Percentiles rank a stretch among this genome's conserved stretches.
Evolutionary conservation across 2,329 filamentous ascomycete species (phyloP).

Genomic region (Verruconis gallopava): DNA sequence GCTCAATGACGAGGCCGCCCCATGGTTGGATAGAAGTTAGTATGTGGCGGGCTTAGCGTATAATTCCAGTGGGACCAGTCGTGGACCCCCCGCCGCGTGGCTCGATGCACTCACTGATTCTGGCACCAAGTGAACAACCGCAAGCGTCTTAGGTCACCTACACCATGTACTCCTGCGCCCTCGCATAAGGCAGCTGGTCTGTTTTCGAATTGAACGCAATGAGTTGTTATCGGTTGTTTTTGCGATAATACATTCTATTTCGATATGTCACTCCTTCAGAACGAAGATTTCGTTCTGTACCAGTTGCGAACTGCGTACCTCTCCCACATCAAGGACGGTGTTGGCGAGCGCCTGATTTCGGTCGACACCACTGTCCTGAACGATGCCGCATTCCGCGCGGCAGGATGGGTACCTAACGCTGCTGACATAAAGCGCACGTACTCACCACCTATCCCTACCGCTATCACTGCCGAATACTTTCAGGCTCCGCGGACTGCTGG

Average conservation of each 20-base stretch:
- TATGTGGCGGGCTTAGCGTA: too few species aligned
- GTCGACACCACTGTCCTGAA: slow-evolving; percentile 70
- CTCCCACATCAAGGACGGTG: slow-evolving; percentile 66
- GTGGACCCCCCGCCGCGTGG: too few species aligned
- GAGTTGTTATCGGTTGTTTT: slow-evolving; percentile 1
- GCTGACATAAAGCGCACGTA: slow-evolving; percentile 71
- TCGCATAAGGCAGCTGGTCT: slow-evolving; percentile 7
- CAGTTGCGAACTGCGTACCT: slow-evolving; percentile 72
- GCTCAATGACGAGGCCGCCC: too few species aligned
- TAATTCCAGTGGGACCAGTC: too few species aligned
- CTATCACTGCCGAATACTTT: slow-evolving; percentile 73
- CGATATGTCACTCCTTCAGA: slow-evolving; percentile 33
- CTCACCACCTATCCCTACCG: slow-evolving; percentile 74
- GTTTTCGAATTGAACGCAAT: slow-evolving; percentile 1
- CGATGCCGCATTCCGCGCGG: slow-evolving; percentile 67
- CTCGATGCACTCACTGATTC: too few species aligned
- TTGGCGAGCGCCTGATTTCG: slow-evolving; percentile 71
- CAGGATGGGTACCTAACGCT: slow-evolving; percentile 64
- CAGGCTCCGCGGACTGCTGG: slow-evolving; percentile 52
- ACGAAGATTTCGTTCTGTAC: slow-evolving; percentile 58
- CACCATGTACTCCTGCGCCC: too few species aligned
- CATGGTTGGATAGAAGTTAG: too few species aligned
- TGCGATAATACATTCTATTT: too few species aligned
- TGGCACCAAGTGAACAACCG: too few species aligned
- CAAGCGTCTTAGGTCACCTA: too few species aligned